A percentile compares a stretch with the other conserved stretches of the same genome.
Conservation (phyloP, 352 stramenopile species). For the Pythium guiyangense region DNA sequence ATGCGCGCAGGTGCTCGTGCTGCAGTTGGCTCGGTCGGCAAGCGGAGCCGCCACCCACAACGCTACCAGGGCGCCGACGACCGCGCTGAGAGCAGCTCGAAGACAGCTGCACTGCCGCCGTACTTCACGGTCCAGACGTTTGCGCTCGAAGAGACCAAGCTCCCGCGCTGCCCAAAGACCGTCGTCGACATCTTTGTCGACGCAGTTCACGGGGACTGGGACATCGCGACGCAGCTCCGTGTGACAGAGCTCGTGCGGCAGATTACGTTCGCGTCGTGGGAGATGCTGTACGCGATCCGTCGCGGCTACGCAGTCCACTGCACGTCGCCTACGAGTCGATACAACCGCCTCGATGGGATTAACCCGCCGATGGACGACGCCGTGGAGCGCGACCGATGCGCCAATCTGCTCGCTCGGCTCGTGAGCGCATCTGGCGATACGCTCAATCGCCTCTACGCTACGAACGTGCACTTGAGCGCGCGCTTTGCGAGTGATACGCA, state of each 20-base stretch:
- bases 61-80: background rate
- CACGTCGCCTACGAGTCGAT: slow-evolving; percentile 41
- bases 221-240: slow-evolving; percentile 49
- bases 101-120: background rate
- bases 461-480: slow-evolving; percentile 37
- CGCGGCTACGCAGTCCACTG: slow-evolving; percentile 49
- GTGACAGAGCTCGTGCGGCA: slow-evolving; percentile 55
- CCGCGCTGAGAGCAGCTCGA: background rate
- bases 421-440: slow-evolving; percentile 65
- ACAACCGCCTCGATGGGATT: slow-evolving; percentile 52
- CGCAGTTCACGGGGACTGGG: slow-evolving; percentile 39
- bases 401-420: slow-evolving; percentile 30
- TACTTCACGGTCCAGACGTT: slow-evolving; percentile 60
- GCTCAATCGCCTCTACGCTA: slow-evolving; percentile 54
- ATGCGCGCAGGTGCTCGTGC: background rate
- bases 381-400: slow-evolving; percentile 31
- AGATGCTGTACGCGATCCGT: slow-evolving; percentile 75
- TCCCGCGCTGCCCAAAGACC: slow-evolving; percentile 30
- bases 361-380: slow-evolving; percentile 49
- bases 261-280: slow-evolving; percentile 67
- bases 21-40: background rate
- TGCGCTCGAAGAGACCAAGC: slow-evolving; percentile 62
- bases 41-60: background rate
- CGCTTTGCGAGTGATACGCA: slow-evolving; percentile 25
- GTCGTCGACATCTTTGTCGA: slow-evolving; percentile 72